Percentiles rank a stretch among this genome's conserved stretches.
Evolutionary conservation across 2,329 filamentous ascomycete genomes (phyloP).

Genomic region (Curvularia verruculosa): DNA sequence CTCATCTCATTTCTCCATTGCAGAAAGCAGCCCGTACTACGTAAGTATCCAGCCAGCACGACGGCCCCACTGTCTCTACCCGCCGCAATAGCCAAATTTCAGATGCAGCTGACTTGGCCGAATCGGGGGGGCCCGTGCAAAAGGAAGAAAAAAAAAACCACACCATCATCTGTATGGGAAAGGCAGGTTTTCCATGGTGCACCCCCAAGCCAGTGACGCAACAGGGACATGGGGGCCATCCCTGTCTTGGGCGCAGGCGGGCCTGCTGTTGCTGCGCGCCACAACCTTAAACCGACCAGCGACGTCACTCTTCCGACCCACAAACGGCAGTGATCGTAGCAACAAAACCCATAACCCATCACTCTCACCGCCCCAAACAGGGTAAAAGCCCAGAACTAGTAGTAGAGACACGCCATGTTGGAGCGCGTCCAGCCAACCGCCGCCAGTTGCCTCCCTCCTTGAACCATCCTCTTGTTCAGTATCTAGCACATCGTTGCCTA

Average conservation of each 20-base stretch:
- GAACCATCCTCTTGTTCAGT: neutral
- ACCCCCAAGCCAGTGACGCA: slow-evolving; percentile 10
- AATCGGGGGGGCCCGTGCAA: neutral
- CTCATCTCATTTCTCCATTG: slow-evolving; percentile 3
- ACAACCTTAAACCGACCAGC: slow-evolving; percentile 19
- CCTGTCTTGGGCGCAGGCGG: no score
- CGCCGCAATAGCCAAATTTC: neutral
- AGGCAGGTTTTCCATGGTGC: slow-evolving; percentile 23
- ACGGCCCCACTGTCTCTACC: no score
- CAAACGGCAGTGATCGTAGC: slow-evolving; percentile 11
- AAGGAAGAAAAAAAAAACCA: neutral
- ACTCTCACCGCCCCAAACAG: neutral
- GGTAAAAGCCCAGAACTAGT: no score
- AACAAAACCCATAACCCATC: neutral
- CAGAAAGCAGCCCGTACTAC: neutral
- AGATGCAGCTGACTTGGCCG: slow-evolving; percentile 8
- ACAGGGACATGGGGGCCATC: neutral
- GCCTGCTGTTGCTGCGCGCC: no score
- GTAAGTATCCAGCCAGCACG: no score
- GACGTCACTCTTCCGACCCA: slow-evolving; percentile 16
- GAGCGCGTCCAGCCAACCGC: neutral
- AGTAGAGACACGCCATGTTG: neutral
- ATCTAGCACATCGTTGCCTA: neutral
- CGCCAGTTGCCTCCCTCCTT: neutral
- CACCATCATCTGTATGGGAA: slow-evolving; percentile 4